phyloP scores from a whole-genome alignment of 352 stramenopile genomes.

The Globisporangium emineosum region DNA sequence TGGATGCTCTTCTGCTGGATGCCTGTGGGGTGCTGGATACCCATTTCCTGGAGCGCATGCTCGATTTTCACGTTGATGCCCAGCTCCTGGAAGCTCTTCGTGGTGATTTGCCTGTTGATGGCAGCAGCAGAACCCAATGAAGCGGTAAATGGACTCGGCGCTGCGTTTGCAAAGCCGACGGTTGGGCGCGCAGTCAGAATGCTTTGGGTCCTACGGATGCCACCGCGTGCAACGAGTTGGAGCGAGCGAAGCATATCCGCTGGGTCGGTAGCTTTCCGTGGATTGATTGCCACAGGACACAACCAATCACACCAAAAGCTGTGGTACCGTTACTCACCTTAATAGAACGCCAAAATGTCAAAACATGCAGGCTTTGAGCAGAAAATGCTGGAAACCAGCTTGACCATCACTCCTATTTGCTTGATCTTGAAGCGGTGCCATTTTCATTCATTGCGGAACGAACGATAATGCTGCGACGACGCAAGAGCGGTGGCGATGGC shows the following conservation, averaged over 20 bases:
- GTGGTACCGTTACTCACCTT: neutral
- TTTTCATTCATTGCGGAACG: neutral
- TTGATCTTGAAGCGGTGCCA: conserved; percentile 4
- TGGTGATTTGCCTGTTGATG: conserved; percentile 2
- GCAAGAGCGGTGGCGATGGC: conserved; percentile 3
- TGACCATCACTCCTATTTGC: conserved; percentile 1
- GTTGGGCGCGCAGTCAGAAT: neutral
- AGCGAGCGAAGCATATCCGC: conserved; percentile 10
- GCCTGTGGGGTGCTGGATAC: conserved; percentile 37
- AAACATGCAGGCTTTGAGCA: too few relatives aligned
- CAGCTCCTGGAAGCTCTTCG: conserved; percentile 34
- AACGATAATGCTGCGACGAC: neutral
- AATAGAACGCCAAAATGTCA: neutral
- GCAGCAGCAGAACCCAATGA: neutral
- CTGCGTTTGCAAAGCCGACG: neutral
- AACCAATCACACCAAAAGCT: neutral
- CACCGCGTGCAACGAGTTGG: neutral
- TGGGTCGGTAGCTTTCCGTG: neutral
- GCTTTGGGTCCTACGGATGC: neutral
- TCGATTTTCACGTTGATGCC: conserved; percentile 38
- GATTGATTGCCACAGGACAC: neutral
- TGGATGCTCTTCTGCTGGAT: conserved; percentile 61
- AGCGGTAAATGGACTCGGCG: neutral
- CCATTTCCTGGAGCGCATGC: conserved; percentile 44
- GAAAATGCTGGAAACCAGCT: neutral